Base-by-base conservation (phyloP, 2,329 filamentous ascomycete species). In the Aspergillus amoenus region DNA sequence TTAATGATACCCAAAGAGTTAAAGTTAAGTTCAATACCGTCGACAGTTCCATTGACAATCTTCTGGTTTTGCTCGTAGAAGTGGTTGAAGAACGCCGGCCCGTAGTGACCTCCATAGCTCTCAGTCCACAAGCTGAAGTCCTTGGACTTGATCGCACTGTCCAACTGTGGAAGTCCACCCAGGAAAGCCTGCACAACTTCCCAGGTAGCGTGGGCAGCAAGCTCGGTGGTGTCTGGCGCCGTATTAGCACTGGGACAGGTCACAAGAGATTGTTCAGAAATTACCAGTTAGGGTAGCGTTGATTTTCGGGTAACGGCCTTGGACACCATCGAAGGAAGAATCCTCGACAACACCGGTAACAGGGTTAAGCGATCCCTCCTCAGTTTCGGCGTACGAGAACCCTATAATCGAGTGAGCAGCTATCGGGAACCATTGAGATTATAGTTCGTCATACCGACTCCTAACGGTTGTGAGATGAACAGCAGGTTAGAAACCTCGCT, bases 391-490 rank as follows among this genome's bases (percentile, higher is more conserved):
- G 53, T 73, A 73, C 6, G 72, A 74, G 56, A 74, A 73, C 3
- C 71, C 71, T 73, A 39, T 21, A 13, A 40, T 12, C 13, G 11
- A 21, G 40, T 47, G 22, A 57, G 32, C 30, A 18, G 22, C 17
- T 40, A 15, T 39, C 8, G 2, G n/a, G 30, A 9, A 17, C 8
- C 22, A 11, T 43, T 30, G 24, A 7, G 11, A 12, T 11, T 4
- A 12, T 15, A 27, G 40, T 11, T 27, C 18, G 9, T 18, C 65
- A 45, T 70, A 74, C 83, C 84, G 27, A 81, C 79, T 34, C 82
- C 82, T n/a, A 83, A 74, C 9, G 84, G 84, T 69, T 87, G 84
- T 53, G 82, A 83, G 51, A 88, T 74, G 70, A 86, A 87, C 9
- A 88, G 73, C 70, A 88, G 73, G 66, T 86, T 86, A 37, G 79